phyloP scores from a whole-genome alignment of 768 basidiomycete genomes.

The Dendrothele bispora region DNA sequence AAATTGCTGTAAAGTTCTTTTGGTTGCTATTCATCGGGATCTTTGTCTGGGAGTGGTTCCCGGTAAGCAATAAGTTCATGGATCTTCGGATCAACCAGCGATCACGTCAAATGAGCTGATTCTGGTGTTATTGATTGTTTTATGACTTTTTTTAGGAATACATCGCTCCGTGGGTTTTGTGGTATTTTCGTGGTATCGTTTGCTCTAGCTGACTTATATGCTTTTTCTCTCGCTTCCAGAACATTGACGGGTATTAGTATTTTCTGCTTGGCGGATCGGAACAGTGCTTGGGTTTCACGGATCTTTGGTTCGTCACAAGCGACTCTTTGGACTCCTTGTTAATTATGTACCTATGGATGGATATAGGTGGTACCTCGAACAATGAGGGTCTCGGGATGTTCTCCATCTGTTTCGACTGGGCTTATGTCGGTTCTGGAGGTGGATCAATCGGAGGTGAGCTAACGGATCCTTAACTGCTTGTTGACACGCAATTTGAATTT shows the following conservation, averaged over 20 bases:
- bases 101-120: constrained; percentile 37
- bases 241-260: constrained; percentile 63
- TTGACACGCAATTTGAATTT: constrained; percentile 33
- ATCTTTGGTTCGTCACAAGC: constrained; percentile 45
- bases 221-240: neutral
- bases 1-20: constrained; percentile 57
- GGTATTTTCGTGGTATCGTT: constrained; percentile 4
- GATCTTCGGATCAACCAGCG: too few relatives aligned
- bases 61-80: too few relatives aligned
- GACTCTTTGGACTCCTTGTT: neutral
- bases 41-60: constrained; percentile 58
- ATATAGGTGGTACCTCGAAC: constrained; percentile 30
- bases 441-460: constrained; percentile 21
- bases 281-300: constrained; percentile 49
- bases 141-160: constrained; percentile 10
- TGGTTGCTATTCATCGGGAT: constrained; percentile 53
- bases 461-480: constrained; percentile 26
- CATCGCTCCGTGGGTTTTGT: constrained; percentile 15
- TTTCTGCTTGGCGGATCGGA: constrained; percentile 51
- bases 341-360: neutral
- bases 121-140: constrained; percentile 24
- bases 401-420: constrained; percentile 57
- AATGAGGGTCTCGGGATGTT: constrained; percentile 49
- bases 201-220: neutral
- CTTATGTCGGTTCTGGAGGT: constrained; percentile 37